Evolutionary conservation across 306 rosid species (phyloP).

Genomic region (Sophora flavescens): DNA sequence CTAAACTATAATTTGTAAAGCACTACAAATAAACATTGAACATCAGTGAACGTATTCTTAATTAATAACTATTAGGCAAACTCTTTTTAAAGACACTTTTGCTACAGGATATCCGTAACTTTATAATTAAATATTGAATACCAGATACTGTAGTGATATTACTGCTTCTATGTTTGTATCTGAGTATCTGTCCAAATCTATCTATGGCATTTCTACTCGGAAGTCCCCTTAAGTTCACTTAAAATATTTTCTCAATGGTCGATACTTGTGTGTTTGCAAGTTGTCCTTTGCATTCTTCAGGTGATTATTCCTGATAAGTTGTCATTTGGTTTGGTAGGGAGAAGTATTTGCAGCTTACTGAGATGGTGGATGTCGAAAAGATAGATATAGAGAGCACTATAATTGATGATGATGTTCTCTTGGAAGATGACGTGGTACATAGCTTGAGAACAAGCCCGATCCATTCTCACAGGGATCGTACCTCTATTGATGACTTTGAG

Average conservation of each 20-base stretch:
- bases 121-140: constrained; percentile 12
- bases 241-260: constrained; percentile 21
- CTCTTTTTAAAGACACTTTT: constrained; percentile 9
- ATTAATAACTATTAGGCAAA: constrained; percentile 29
- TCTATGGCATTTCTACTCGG: constrained; percentile 14
- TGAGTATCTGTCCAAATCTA: constrained; percentile 2
- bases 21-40: constrained; percentile 1
- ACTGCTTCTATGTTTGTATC: constrained; percentile 13
- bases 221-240: constrained; percentile 9
- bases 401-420: constrained; percentile 87
- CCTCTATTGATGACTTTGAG: constrained; percentile 95
- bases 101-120: neutral
- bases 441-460: constrained; percentile 95
- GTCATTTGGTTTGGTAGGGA: constrained; percentile 70
- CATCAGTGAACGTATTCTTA: constrained; percentile 22
- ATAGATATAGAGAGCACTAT: constrained; percentile 75
- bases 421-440: constrained; percentile 92
- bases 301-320: constrained; percentile 44
- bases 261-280: constrained; percentile 32
- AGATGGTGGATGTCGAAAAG: constrained; percentile 93
- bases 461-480: constrained; percentile 91
- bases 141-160: constrained; percentile 26
- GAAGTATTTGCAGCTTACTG: constrained; percentile 96
- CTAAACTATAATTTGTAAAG: constrained; percentile 18
- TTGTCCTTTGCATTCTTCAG: constrained; percentile 39